Percentiles rank a stretch among this genome's conserved stretches.
Evolutionary conservation across 2,329 filamentous ascomycete genomes (phyloP).

Genomic region (Lizonia empirigonia): DNA sequence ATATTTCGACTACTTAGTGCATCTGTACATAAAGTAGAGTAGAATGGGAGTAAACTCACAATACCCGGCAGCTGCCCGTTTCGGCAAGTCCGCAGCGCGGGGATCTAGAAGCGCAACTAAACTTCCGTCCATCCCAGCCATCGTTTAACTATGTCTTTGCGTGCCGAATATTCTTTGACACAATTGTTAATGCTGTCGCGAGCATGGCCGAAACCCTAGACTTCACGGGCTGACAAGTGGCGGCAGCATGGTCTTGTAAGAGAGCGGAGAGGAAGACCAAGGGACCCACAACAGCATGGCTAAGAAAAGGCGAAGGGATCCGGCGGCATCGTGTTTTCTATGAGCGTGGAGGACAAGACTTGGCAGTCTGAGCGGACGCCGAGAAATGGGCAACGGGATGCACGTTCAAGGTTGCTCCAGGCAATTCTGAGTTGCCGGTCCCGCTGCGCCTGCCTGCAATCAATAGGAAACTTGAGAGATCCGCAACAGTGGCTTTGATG

Average conservation of each 20-base stretch:
- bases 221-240: background rate
- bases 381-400: slow-evolving; percentile 8
- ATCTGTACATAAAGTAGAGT: background rate
- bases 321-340: slow-evolving; percentile 36
- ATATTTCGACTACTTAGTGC: background rate
- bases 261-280: slow-evolving; percentile 20
- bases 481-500: slow-evolving; percentile 8
- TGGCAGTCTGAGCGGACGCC: slow-evolving; percentile 28
- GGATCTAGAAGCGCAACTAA: slow-evolving; percentile 12
- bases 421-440: slow-evolving; percentile 4
- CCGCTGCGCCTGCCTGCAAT: slow-evolving; percentile 14
- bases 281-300: slow-evolving; percentile 16
- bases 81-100: slow-evolving; percentile 27
- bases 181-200: slow-evolving; percentile 3
- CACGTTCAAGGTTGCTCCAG: slow-evolving; percentile 9
- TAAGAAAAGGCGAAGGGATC: slow-evolving; percentile 18
- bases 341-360: slow-evolving; percentile 39
- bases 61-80: slow-evolving; percentile 27
- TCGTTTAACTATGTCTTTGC: slow-evolving; percentile 16
- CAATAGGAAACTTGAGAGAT: slow-evolving; percentile 2
- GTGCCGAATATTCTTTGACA: slow-evolving; percentile 3
- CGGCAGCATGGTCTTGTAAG: slow-evolving; percentile 22
- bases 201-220: slow-evolving; percentile 14
- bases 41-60: slow-evolving; percentile 24
- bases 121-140: slow-evolving; percentile 14